Conservation (phyloP, 306 rosid species). For the Quercus agrifolia region DNA sequence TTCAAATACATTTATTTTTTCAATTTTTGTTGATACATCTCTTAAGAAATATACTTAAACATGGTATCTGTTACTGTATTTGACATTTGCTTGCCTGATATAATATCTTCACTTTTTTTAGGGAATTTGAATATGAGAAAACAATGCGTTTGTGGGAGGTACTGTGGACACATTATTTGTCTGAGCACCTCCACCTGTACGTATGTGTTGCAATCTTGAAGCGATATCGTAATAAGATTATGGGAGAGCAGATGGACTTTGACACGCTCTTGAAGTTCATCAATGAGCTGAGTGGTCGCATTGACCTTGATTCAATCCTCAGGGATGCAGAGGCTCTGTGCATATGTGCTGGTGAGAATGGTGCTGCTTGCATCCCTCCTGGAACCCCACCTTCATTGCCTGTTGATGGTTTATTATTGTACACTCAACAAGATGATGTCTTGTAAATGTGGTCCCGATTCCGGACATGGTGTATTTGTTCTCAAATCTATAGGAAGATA, state of each 20-base stretch:
- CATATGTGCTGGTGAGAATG: conserved; percentile 89
- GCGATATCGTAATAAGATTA: conserved; percentile 70
- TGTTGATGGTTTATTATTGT: conserved; percentile 54
- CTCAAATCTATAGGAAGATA: neutral
- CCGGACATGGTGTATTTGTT: neutral
- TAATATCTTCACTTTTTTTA: conserved; percentile 20
- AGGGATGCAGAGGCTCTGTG: conserved; percentile 95
- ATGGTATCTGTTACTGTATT: neutral
- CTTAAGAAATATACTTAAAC: neutral
- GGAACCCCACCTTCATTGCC: conserved; percentile 99
- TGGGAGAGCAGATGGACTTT: conserved; percentile 93
- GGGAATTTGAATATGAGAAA: conserved; percentile 80
- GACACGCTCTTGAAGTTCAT: conserved; percentile 94
- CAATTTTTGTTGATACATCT: neutral
- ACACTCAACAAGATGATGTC: conserved; percentile 66
- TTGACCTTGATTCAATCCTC: conserved; percentile 68
- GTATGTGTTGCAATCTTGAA: conserved; percentile 87
- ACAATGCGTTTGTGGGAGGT: conserved; percentile 95
- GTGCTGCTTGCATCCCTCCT: conserved; percentile 89
- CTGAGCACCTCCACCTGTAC: conserved; percentile 94
- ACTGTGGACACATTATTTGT: conserved; percentile 81
- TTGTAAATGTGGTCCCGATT: conserved; percentile 33
- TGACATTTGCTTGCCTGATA: neutral
- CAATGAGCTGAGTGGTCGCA: conserved; percentile 84
- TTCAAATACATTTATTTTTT: neutral